Evolutionary conservation across 2,329 filamentous ascomycete species (phyloP), one percentile per base, ranked within the genome.

Genomic region (Sporothrix euskadiensis): DNA sequence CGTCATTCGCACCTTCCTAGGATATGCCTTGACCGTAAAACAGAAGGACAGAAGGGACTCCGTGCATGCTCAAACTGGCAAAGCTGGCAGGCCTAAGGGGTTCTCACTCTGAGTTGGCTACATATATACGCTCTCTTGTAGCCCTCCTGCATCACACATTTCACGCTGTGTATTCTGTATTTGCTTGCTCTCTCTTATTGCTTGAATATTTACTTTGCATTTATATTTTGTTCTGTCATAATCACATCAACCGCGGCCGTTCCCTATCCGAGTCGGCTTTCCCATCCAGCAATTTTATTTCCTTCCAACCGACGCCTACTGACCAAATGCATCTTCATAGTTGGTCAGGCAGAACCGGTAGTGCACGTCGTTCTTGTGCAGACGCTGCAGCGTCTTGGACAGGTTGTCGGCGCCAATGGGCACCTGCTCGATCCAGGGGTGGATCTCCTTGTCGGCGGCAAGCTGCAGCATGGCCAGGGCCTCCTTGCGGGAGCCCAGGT

Each of bases 341-440:
- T 88, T 86, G 68, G 89, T 90, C 83, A 95, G 85, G 76, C 91
- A 93, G 80, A 93, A 93, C 76, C 93, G 87, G 81, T 94, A 96
- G 75, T 86, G 86, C 26, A 94, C 89, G 78, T 91, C 90, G 78
- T 89, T 91, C 78, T 89, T 90, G 77, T 90, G 85, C 77, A 96
- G 87, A 77, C 90, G 88, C 78, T 88, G 84, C 78, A 95, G 88
- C 3, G 91, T 90, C 83, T 89, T 84, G 79, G 89, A 88, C 81
- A 93, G 88, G 41, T 91, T 92, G 77, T 90, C 87, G 76, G 89
- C 90, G 75, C 87, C 89, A 79, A 97, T 92, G 69, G 91, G 88
- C 65, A 97, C 88, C 78, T 90, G 84, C 83, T 93, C 88, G 52
- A 94, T 86, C 90, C 91, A 93, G 10, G 89, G 88, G 81, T 88